Percentiles rank a stretch among this genome's conserved stretches.
These are phyloP conservation scores for Phytophthora aleatoria DNA, from an alignment of 352 stramenopile species.

Conservation along the genomic window DNA sequence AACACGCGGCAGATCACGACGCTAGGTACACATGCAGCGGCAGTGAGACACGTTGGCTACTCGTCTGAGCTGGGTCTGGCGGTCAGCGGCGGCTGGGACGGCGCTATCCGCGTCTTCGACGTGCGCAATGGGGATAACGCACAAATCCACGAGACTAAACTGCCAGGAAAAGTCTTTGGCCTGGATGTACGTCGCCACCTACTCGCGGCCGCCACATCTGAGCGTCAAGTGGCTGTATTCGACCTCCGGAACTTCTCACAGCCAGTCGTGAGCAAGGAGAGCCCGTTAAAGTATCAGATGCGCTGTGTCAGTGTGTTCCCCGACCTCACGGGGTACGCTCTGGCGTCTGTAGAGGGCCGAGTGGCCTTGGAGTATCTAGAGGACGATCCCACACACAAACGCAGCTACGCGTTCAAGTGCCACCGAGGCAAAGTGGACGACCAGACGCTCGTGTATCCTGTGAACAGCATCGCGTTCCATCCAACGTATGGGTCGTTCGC, in stretches of 20 bases:
- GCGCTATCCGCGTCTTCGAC: slow-evolving; percentile 66
- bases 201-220: slow-evolving; percentile 63
- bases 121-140: slow-evolving; percentile 59
- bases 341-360: slow-evolving; percentile 96
- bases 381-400: slow-evolving; percentile 55
- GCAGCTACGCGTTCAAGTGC: slow-evolving; percentile 98
- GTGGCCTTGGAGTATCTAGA: slow-evolving; percentile 97
- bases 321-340: slow-evolving; percentile 81
- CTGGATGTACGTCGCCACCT: slow-evolving; percentile 66
- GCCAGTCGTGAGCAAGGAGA: slow-evolving; percentile 75
- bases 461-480: slow-evolving; percentile 97
- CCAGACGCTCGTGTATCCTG: slow-evolving; percentile 91
- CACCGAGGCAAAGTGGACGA: slow-evolving; percentile 91
- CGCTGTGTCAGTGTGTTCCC: slow-evolving; percentile 86
- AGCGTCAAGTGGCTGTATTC: slow-evolving; percentile 68
- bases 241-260: slow-evolving; percentile 80
- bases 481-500: slow-evolving; percentile 94
- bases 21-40: slow-evolving; percentile 54
- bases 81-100: slow-evolving; percentile 76
- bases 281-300: slow-evolving; percentile 91
- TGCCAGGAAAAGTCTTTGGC: slow-evolving; percentile 69
- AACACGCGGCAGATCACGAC: slow-evolving; percentile 37
- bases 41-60: slow-evolving; percentile 66
- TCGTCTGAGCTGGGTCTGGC: slow-evolving; percentile 55
- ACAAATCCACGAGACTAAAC: slow-evolving; percentile 48